phyloP scores from a whole-genome alignment of 2,329 filamentous ascomycete genomes.

The Cryphonectria naterciae region DNA sequence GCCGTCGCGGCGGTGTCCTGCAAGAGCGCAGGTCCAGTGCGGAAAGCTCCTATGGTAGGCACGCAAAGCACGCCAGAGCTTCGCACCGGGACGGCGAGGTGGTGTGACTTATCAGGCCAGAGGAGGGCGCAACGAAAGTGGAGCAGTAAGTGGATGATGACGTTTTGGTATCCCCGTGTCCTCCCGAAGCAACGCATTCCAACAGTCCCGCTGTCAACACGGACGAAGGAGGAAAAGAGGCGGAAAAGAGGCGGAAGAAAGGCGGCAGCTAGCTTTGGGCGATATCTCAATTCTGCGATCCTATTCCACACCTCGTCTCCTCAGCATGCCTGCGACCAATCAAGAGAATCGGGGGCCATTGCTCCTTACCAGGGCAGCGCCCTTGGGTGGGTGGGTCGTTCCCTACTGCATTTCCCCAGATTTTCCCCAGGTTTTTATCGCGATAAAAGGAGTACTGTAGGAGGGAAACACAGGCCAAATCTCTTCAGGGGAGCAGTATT shows the following conservation, averaged over 20 bases:
- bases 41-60: neutral
- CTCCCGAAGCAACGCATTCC: slow-evolving; percentile 6
- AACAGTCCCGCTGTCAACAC: neutral
- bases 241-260: neutral
- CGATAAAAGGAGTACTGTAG: no score
- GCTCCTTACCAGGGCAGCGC: neutral
- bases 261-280: neutral
- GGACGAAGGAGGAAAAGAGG: neutral
- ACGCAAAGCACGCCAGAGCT: neutral
- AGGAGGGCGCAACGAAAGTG: slow-evolving; percentile 24
- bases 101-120: slow-evolving; percentile 28
- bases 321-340: neutral
- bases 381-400: slow-evolving; percentile 16
- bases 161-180: slow-evolving; percentile 13
- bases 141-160: slow-evolving; percentile 22
- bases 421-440: slow-evolving; percentile 24
- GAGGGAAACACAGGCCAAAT: neutral
- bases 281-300: neutral
- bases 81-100: neutral
- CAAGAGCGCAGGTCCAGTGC: neutral
- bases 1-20: neutral
- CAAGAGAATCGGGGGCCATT: neutral
- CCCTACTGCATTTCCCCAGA: slow-evolving; percentile 25
- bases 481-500: neutral
- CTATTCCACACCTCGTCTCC: neutral